Percentiles rank a stretch among this genome's conserved stretches.
These are phyloP conservation scores for Pseudognaphalium luteoalbum DNA, from an alignment of 129 eudicot species.

Conservation along the genomic window DNA sequence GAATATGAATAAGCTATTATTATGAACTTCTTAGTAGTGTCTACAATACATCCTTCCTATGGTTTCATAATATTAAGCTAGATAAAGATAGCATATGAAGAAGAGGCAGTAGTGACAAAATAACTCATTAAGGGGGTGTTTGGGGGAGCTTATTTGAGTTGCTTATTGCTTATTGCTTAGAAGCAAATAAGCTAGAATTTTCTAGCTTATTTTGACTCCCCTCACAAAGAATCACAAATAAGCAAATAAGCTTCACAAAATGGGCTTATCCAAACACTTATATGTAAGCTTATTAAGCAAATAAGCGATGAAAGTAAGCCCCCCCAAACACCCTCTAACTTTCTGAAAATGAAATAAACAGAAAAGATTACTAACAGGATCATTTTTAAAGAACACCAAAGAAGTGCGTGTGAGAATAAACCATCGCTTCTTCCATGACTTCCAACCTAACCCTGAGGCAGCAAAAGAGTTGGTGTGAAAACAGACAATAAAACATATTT, in stretches of 20 bases:
- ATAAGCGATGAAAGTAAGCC: no score
- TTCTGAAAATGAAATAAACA: constrained; percentile 7
- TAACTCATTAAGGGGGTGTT: no score
- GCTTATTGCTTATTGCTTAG: no score
- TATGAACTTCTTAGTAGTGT: background rate
- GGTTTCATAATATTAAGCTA: background rate
- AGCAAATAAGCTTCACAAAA: no score
- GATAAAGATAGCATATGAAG: constrained; percentile 2
- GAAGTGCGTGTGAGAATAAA: constrained; percentile 97
- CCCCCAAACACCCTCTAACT: no score
- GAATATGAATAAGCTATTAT: background rate
- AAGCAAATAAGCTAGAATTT: no score
- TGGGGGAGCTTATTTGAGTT: no score
- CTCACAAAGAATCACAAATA: no score
- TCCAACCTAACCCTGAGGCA: constrained; percentile 92
- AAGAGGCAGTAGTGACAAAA: background rate
- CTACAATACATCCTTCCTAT: background rate
- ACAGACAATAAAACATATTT: background rate
- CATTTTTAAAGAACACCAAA: constrained; percentile 93
- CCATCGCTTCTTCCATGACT: constrained; percentile 99
- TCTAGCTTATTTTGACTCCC: no score
- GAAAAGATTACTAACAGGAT: constrained; percentile 68
- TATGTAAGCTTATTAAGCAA: no score
- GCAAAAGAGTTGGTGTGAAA: constrained; percentile 14
- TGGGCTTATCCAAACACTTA: no score